Evolutionary conservation across 768 basidiomycete species (phyloP).

Genomic region (Paxillus ammoniavirescens): DNA sequence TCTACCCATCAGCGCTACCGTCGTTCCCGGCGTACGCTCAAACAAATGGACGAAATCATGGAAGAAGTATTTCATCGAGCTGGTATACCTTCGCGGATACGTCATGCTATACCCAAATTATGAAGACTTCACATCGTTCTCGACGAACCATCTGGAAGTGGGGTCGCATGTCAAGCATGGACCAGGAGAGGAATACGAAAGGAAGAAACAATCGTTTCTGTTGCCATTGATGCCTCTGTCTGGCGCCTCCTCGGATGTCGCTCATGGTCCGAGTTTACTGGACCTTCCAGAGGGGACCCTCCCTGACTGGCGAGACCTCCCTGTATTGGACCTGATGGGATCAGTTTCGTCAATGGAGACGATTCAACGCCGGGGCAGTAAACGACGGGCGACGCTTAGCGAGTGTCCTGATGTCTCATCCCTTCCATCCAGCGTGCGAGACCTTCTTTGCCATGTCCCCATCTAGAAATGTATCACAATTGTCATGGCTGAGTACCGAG

Average conservation of each 20-base stretch:
- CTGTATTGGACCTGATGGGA: constrained; percentile 70
- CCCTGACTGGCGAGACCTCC: constrained; percentile 54
- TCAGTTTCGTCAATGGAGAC: constrained; percentile 34
- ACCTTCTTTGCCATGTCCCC: constrained; percentile 19
- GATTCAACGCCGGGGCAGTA: constrained; percentile 34
- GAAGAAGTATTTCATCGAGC: constrained; percentile 90
- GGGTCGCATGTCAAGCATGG: constrained; percentile 74
- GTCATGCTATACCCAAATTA: constrained; percentile 91
- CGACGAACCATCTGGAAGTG: constrained; percentile 88
- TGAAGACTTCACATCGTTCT: constrained; percentile 64
- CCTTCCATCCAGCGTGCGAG: constrained; percentile 23
- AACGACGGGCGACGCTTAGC: constrained; percentile 35
- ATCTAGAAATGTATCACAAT: background rate
- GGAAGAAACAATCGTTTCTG: constrained; percentile 62
- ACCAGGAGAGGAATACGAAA: constrained; percentile 42
- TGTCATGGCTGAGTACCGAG: too few species aligned
- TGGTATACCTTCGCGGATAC: constrained; percentile 78
- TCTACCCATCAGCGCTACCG: constrained; percentile 33
- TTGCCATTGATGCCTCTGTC: constrained; percentile 63
- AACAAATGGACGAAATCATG: constrained; percentile 81
- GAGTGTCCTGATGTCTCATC: constrained; percentile 24
- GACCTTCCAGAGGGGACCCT: constrained; percentile 57
- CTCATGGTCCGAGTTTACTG: constrained; percentile 38
- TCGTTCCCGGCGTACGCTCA: constrained; percentile 77
- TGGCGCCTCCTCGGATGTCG: constrained; percentile 10